Base-by-base conservation (phyloP, 192 early-diverging fungal genomes). In the Backusella sp. region DNA sequence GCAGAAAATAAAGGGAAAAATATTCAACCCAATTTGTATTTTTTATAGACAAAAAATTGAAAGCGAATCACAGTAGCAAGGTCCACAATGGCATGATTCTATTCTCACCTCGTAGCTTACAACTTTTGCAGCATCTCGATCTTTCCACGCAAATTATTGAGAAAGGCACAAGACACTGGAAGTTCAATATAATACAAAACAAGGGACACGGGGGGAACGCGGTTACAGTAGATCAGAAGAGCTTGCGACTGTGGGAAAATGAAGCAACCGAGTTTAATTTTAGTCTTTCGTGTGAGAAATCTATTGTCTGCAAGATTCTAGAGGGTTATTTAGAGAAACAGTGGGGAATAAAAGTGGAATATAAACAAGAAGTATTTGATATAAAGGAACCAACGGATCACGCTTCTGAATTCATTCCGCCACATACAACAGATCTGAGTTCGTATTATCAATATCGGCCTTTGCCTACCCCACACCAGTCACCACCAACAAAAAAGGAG, bases 231-330 rank as follows among this genome's bases (percentile, higher is more conserved):
- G 66, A 68, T 36, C 37, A 26, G 39, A 42, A 73, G n/a, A 49
- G n/a, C 68, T 42, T 59, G 41, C 23, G 65, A 26, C n/a, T 78
- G 30, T 78, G 77, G 77, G 72, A 78, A 11, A 78, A 78, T 56
- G 39, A 73, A 23, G 21, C 72, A 19, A 78, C 77, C 32, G 77
- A 78, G 35, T 78, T 66, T 34, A 73, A 68, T 44, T 78, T 36
- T 19, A 37, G 65, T 42, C 34, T 78, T 3, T 78, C 77, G 28
- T 68, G 59, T 53, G 72, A 78, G 23, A 53, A 42, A 30, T 46
- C 56, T 1, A 72, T 73, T 19, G 28, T 78, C 2, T 73, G 71
- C 41, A 42, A 68, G 0, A 73, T 73, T 32, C 62, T 78, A n/a
- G 42, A 78, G 28, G 42, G 39, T 14, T 42, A 72, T 8, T 32